Evolutionary conservation across 1,139 yeast genomes (phyloP).

Genomic region (Debaryomycetaceae sp.): DNA sequence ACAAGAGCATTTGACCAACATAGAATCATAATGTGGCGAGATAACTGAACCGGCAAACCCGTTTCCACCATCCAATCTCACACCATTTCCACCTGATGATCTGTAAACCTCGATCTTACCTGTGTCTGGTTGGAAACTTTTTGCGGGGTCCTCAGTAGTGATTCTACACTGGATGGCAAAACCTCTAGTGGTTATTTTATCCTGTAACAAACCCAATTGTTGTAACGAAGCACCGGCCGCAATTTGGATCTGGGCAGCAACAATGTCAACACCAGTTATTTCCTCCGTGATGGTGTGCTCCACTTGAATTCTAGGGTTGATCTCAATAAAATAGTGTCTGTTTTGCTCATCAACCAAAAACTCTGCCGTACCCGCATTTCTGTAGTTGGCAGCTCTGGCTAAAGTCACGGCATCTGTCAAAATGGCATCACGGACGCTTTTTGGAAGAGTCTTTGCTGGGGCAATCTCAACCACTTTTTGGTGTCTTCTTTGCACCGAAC

Average conservation of each 20-base stretch:
- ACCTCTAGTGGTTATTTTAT: constrained; percentile 92
- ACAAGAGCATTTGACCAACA: constrained; percentile 97
- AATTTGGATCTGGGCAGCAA: constrained; percentile 97
- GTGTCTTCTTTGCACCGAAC: constrained; percentile 98
- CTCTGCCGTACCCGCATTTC: constrained; percentile 99
- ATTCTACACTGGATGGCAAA: constrained; percentile 99
- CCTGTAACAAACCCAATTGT: constrained; percentile 90
- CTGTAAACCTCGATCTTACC: constrained; percentile 98
- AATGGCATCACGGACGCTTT: constrained; percentile 81
- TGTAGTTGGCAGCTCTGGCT: constrained; percentile 83
- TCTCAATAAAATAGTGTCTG: constrained; percentile 96
- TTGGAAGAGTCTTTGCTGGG: constrained; percentile 92
- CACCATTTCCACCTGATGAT: constrained; percentile 99
- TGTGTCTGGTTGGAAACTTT: constrained; percentile 97
- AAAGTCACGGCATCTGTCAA: constrained; percentile 90
- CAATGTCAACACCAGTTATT: constrained; percentile 96
- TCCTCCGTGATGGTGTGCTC: constrained; percentile 99
- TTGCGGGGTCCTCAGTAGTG: constrained; percentile 96
- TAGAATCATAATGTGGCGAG: constrained; percentile 96
- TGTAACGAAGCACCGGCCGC: constrained; percentile 97
- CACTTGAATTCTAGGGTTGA: constrained; percentile 97
- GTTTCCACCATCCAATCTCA: constrained; percentile 97
- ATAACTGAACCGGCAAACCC: constrained; percentile 98
- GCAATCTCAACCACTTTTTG: constrained; percentile 99
- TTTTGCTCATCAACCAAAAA: constrained; percentile 90